Conservation (phyloP, 2,329 filamentous ascomycete species). For the Aureobasidium sp. region DNA sequence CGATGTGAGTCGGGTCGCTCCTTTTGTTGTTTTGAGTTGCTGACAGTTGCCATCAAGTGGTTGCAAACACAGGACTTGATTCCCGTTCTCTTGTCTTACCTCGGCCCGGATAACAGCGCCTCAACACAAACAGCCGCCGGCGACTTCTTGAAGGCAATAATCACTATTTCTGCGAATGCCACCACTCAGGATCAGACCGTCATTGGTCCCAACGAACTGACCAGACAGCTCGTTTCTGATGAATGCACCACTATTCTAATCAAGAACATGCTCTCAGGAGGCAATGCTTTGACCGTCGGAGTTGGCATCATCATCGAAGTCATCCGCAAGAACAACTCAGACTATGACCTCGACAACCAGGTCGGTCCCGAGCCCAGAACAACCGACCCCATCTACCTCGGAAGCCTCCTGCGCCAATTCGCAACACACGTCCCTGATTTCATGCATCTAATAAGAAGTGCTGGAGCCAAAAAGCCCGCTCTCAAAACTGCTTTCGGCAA, state of each 20-base stretch:
- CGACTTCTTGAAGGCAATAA: slow-evolving; percentile 97
- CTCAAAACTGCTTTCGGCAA: slow-evolving; percentile 82
- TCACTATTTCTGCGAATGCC: slow-evolving; percentile 96
- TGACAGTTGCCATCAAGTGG: slow-evolving; percentile 51
- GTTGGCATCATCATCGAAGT: slow-evolving; percentile 98
- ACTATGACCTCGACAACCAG: slow-evolving; percentile 90
- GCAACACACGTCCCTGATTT: slow-evolving; percentile 88
- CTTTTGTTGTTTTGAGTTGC: not conserved
- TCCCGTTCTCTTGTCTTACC: slow-evolving; percentile 74
- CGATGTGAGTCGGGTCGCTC: slow-evolving; percentile 54
- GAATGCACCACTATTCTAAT: slow-evolving; percentile 78
- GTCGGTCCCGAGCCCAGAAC: slow-evolving; percentile 70
- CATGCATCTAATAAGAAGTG: slow-evolving; percentile 78
- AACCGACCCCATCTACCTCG: slow-evolving; percentile 92
- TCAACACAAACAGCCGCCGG: slow-evolving; percentile 93
- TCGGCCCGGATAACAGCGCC: slow-evolving; percentile 74
- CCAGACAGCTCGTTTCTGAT: slow-evolving; percentile 83
- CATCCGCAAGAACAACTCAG: slow-evolving; percentile 97
- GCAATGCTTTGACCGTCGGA: slow-evolving; percentile 89
- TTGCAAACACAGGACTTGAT: slow-evolving; percentile 83
- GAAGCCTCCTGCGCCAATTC: slow-evolving; percentile 79
- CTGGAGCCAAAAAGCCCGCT: slow-evolving; percentile 61
- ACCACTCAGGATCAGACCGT: slow-evolving; percentile 98
- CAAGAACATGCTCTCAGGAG: slow-evolving; percentile 81
- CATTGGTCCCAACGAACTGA: slow-evolving; percentile 94